Base-by-base conservation (phyloP, 805 yeast species). In the Suhomyces vadensis region DNA sequence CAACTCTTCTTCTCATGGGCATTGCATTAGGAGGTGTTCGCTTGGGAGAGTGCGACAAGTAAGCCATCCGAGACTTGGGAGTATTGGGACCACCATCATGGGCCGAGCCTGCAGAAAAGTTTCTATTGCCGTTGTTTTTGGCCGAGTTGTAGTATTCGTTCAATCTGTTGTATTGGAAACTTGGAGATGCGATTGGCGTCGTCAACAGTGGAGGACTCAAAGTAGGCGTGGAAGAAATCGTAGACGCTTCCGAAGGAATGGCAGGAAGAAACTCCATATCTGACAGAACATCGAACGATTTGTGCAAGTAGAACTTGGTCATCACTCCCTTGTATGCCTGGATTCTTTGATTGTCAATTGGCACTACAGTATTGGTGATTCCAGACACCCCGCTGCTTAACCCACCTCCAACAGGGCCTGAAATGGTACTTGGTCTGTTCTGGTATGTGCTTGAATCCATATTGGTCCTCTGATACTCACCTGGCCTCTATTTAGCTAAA, bases 251-350 rank as follows among this genome's bases (percentile, higher is more conserved):
- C 25, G 42, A 23, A 5, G 44, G 61, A 27, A 65, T 55, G 31
- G 55, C 51, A 4, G 71, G 71, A 37, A 65, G 55, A 45, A 86
- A 86, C 64, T 83, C 91, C 40, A 76, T 58, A 60, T 85, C 92
- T 52, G 85, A 87, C 58, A 82, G 88, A 31, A 73, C 58, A 52
- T 83, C 90, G 60, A 85, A 83, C 29, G 88, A 82, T 53, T 85
- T 77, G 55, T 82, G 79, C 31, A 82, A 75, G 51, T 82, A 78
- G 54, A 81, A 73, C 50, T 74, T 73, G n/a, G 67, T 73, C 44
- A 78, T 67, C 14, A 78, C 75, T 5, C 61, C 45, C 49, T 55
- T 50, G 47, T 45, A 49, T 43, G 45, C 48, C 29, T 53, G 56
- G 42, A 46, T 43, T 42, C 47, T 43, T 27, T 41, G 44, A 20